Percentiles rank a stretch among this genome's conserved stretches.
phyloP scores from a whole-genome alignment of 164 flowering plant genomes.

The Kalanchoe fedtschenkoi region DNA sequence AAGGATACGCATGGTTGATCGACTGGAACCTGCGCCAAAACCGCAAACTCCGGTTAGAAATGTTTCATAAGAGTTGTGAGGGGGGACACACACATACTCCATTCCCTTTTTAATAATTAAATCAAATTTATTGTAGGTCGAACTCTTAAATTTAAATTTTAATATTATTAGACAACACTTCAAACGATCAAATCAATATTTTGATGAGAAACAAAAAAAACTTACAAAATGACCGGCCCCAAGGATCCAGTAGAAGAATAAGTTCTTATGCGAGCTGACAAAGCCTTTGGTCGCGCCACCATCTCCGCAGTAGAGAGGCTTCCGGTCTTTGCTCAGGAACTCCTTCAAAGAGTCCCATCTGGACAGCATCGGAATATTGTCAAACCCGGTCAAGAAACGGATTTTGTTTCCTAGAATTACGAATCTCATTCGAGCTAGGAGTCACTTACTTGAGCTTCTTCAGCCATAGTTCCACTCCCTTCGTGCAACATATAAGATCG shows the following conservation, averaged over 20 bases:
- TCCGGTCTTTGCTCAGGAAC: slow-evolving; percentile 5
- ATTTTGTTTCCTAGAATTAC: not conserved
- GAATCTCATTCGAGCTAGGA: no score
- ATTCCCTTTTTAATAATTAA: no score
- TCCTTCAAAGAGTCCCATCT: slow-evolving; percentile 14
- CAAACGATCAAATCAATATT: no score
- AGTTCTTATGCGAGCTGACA: slow-evolving; percentile 7
- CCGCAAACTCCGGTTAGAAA: no score
- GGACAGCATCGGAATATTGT: not conserved
- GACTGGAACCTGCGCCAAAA: slow-evolving; percentile 15
- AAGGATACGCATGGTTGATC: slow-evolving; percentile 22
- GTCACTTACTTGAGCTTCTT: slow-evolving; percentile 24
- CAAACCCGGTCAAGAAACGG: not conserved
- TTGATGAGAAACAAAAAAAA: no score
- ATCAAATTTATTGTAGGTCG: no score
- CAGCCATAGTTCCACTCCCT: slow-evolving; percentile 23
- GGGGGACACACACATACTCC: no score
- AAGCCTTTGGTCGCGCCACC: slow-evolving; percentile 11
- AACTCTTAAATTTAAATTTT: no score
- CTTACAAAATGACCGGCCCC: slow-evolving; percentile 17
- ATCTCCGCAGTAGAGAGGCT: slow-evolving; percentile 10
- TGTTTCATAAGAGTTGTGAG: no score
- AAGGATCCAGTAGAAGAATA: slow-evolving; percentile 14
- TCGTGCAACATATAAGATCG: slow-evolving; percentile 24
- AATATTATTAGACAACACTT: no score